Evolutionary conservation across 139 green algal genomes (phyloP).

Genomic region (Bryopsis sp.): DNA sequence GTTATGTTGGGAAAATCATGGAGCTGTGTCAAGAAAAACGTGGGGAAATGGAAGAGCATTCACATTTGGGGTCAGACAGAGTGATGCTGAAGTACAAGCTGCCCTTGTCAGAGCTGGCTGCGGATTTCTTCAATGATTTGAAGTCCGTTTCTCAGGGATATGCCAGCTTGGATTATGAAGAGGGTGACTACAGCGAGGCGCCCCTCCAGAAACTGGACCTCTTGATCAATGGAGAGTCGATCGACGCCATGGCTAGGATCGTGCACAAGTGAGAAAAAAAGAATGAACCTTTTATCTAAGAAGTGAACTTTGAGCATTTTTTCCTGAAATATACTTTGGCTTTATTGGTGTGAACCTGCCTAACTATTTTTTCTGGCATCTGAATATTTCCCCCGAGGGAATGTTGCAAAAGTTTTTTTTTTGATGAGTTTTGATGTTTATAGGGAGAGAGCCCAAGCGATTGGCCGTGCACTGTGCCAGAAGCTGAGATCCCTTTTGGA

Average conservation of each 20-base stretch:
- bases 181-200: conserved; percentile 50
- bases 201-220: conserved; percentile 83
- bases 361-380: too few relatives aligned
- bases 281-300: too few relatives aligned
- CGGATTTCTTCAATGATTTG: conserved; percentile 77
- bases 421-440: neutral
- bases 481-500: conserved; percentile 58
- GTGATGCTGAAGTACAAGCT: conserved; percentile 63
- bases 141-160: conserved; percentile 75
- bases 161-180: conserved; percentile 92
- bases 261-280: conserved; percentile 44
- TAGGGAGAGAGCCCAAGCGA: conserved; percentile 22
- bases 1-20: conserved; percentile 65
- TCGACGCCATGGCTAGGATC: conserved; percentile 77
- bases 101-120: conserved; percentile 69
- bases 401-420: neutral
- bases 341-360: neutral
- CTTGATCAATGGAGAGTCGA: conserved; percentile 66
- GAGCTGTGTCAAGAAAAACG: conserved; percentile 51
- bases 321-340: neutral
- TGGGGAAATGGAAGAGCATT: conserved; percentile 64
- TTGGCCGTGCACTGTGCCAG: conserved; percentile 47
- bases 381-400: too few relatives aligned
- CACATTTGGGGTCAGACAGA: conserved; percentile 35
- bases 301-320: conserved; percentile 14